Conservation (phyloP, 176 grass and related monocot genomes). For the Triticum dicoccoides region DNA sequence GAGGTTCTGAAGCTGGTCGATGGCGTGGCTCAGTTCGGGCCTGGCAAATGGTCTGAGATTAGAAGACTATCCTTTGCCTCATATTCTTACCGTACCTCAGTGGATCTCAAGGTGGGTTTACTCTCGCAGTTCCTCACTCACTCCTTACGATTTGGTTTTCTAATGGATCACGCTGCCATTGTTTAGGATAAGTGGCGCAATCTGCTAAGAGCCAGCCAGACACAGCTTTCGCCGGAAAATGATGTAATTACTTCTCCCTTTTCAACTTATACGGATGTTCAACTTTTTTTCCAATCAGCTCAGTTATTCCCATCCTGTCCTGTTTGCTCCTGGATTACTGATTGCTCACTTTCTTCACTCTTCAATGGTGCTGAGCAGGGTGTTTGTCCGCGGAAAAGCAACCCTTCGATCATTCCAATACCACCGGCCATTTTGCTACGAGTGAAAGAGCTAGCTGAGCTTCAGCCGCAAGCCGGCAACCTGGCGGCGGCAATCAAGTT, state of each 20-base stretch:
- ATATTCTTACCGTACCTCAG: slow-evolving; percentile 94
- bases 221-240: slow-evolving; percentile 49
- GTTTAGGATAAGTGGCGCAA: slow-evolving; percentile 98
- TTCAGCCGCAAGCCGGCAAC: slow-evolving; percentile 43
- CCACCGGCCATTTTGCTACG: slow-evolving; percentile 68
- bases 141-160: background rate
- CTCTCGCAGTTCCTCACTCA: background rate
- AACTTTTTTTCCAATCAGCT: background rate
- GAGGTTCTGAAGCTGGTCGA: slow-evolving; percentile 95
- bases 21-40: slow-evolving; percentile 78
- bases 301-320: background rate
- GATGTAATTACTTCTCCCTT: slow-evolving; percentile 44
- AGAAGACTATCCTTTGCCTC: slow-evolving; percentile 74
- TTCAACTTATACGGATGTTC: background rate
- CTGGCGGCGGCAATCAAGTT: slow-evolving; percentile 38
- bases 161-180: background rate
- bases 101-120: slow-evolving; percentile 88
- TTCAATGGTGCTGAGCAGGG: slow-evolving; percentile 42
- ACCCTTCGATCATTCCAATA: slow-evolving; percentile 69
- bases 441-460: slow-evolving; percentile 72
- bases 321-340: background rate
- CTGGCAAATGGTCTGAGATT: slow-evolving; percentile 99
- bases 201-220: slow-evolving; percentile 82
- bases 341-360: background rate
- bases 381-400: slow-evolving; percentile 56